A percentile compares a stretch with the other conserved stretches of the same genome.
Conservation (phyloP, 2,329 filamentous ascomycete genomes). For the Exophiala sp. region DNA sequence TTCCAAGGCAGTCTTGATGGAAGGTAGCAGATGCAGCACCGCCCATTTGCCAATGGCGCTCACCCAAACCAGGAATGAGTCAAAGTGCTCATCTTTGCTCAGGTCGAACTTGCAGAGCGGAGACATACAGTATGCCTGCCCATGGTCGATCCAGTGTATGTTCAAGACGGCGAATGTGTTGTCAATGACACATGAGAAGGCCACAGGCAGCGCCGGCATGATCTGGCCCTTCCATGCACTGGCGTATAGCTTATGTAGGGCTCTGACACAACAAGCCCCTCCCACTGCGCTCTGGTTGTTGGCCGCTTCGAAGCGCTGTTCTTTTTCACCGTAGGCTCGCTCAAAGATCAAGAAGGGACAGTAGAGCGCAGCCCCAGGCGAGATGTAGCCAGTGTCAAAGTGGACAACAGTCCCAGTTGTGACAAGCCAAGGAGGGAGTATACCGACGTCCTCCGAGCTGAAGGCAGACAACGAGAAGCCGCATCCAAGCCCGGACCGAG, state of each 20-base stretch:
- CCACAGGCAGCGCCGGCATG: constrained; percentile 18
- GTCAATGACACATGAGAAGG: constrained; percentile 28
- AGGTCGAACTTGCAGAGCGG: constrained; percentile 28
- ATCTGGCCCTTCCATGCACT: constrained; percentile 18
- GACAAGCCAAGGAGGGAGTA: constrained; percentile 22
- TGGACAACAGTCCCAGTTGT: constrained; percentile 25
- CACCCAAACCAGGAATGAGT: constrained; percentile 24
- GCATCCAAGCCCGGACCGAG: constrained; percentile 25
- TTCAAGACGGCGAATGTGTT: constrained; percentile 27
- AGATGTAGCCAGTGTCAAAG: constrained; percentile 26
- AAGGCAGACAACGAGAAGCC: constrained; percentile 25
- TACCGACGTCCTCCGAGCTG: constrained; percentile 14
- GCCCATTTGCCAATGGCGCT: constrained; percentile 28
- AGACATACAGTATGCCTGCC: constrained; percentile 28
- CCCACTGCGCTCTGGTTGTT: constrained; percentile 29
- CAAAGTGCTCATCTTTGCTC: constrained; percentile 25
- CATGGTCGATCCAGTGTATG: constrained; percentile 28
- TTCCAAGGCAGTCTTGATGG: constrained; percentile 23
- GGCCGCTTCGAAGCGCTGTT: constrained; percentile 22
- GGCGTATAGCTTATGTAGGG: constrained; percentile 26
- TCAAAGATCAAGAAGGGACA: constrained; percentile 27
- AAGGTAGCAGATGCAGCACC: constrained; percentile 19
- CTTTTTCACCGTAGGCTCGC: constrained; percentile 18
- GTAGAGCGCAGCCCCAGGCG: constrained; percentile 24
- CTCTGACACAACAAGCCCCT: constrained; percentile 27